Conservation (phyloP, 1,139 yeast species). For the Geotrichum klebahnii region DNA sequence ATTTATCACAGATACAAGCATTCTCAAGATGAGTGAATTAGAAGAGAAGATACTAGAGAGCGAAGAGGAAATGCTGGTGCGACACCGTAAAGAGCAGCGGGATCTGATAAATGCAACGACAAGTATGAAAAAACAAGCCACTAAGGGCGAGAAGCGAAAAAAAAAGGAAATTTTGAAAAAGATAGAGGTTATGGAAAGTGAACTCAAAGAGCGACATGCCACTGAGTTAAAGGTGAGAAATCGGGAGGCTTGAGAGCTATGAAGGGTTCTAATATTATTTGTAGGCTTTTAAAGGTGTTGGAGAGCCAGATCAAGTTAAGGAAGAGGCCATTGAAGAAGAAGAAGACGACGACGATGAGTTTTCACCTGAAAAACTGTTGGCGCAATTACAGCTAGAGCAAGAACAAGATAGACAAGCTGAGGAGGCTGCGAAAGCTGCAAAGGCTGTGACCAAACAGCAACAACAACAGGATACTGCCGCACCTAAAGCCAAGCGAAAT, state of each 20-base stretch:
- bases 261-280: neutral
- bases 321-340: slow-evolving; percentile 26
- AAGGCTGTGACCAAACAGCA: slow-evolving; percentile 2
- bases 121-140: slow-evolving; percentile 75
- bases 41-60: slow-evolving; percentile 31
- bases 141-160: slow-evolving; percentile 68
- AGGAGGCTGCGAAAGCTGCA: slow-evolving; percentile 14
- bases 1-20: neutral
- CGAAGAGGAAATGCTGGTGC: slow-evolving; percentile 53
- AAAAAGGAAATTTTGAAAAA: slow-evolving; percentile 48
- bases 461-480: slow-evolving; percentile 7
- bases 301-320: neutral
- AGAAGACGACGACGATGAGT: slow-evolving; percentile 43
- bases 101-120: slow-evolving; percentile 66
- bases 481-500: slow-evolving; percentile 49
- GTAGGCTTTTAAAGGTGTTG: neutral
- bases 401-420: slow-evolving; percentile 23
- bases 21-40: neutral
- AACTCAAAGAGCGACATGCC: slow-evolving; percentile 51
- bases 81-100: slow-evolving; percentile 66
- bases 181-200: slow-evolving; percentile 57
- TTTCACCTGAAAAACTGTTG: slow-evolving; percentile 62
- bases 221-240: slow-evolving; percentile 44
- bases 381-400: slow-evolving; percentile 49
- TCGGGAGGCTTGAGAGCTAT: neutral